Evolutionary conservation across 2,329 filamentous ascomycete genomes (phyloP).

Genomic region (Pestalotiopsis sp.): DNA sequence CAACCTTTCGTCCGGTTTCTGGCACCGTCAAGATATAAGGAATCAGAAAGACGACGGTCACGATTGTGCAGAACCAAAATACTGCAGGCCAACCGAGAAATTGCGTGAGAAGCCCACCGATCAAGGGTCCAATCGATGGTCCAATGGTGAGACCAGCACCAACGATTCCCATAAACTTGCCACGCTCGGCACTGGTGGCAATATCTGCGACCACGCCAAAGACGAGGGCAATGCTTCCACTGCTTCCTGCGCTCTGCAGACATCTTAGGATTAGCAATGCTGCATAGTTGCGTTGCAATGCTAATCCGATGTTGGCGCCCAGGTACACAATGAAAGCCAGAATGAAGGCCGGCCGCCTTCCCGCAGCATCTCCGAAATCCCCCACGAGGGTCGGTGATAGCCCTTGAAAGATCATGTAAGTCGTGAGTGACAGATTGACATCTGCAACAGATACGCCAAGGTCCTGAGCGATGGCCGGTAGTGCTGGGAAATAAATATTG

Average conservation of each 20-base stretch:
- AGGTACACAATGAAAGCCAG: slow-evolving; percentile 60
- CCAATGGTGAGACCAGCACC: slow-evolving; percentile 60
- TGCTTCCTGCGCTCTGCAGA: slow-evolving; percentile 66
- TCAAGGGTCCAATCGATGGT: slow-evolving; percentile 57
- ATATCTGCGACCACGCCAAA: slow-evolving; percentile 76
- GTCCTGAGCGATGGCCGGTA: slow-evolving; percentile 40
- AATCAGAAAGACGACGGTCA: slow-evolving; percentile 51
- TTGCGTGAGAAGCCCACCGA: slow-evolving; percentile 66
- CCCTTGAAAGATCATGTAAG: slow-evolving; percentile 62
- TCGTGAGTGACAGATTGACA: slow-evolving; percentile 56
- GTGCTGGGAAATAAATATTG: slow-evolving; percentile 57
- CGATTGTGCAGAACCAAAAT: slow-evolving; percentile 70
- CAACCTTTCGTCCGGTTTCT: slow-evolving; percentile 60
- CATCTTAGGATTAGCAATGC: slow-evolving; percentile 63
- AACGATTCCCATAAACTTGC: slow-evolving; percentile 73
- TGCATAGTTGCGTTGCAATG: slow-evolving; percentile 58
- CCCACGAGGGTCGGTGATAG: slow-evolving; percentile 64
- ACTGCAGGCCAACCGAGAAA: slow-evolving; percentile 69
- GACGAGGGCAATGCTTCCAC: slow-evolving; percentile 70
- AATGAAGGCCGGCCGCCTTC: slow-evolving; percentile 64
- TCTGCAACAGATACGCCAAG: slow-evolving; percentile 40
- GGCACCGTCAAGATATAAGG: slow-evolving; percentile 60
- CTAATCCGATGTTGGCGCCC: slow-evolving; percentile 61
- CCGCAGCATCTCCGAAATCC: slow-evolving; percentile 62
- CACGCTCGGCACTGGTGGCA: slow-evolving; percentile 68